A percentile compares a stretch with the other conserved stretches of the same genome.
Conservation (phyloP, 2,329 filamentous ascomycete genomes). For the Botrytis cinerea region DNA sequence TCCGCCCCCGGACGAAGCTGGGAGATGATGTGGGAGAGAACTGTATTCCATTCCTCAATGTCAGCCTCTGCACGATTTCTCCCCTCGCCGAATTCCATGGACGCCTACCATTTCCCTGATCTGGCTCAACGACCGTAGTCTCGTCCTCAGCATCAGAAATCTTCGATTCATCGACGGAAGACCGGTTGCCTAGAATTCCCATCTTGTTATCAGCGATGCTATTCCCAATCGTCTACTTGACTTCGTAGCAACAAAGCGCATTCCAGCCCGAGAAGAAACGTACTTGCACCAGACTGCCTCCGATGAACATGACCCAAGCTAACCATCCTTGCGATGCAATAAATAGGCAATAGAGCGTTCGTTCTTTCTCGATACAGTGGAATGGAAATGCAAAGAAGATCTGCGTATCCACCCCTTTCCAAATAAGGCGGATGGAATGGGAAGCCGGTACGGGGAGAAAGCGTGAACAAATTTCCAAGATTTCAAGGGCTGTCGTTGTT, state of each 20-base stretch:
- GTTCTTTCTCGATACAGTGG: background rate
- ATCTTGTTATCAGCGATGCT: slow-evolving; percentile 11
- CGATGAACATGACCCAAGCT: slow-evolving; percentile 49
- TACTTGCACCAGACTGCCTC: slow-evolving; percentile 49
- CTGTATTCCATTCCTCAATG: slow-evolving; percentile 49
- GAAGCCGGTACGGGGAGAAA: background rate
- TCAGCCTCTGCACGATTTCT: slow-evolving; percentile 26
- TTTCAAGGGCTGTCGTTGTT: slow-evolving; percentile 18
- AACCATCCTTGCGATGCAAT: slow-evolving; percentile 35
- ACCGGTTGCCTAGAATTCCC: slow-evolving; percentile 46
- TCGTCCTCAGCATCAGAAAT: slow-evolving; percentile 60
- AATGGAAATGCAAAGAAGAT: background rate
- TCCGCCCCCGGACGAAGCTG: slow-evolving; percentile 95
- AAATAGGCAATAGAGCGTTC: background rate
- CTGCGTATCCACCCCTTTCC: slow-evolving; percentile 7
- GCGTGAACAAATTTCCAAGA: background rate
- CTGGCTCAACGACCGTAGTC: slow-evolving; percentile 81
- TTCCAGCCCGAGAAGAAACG: slow-evolving; percentile 33
- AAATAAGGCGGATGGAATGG: background rate
- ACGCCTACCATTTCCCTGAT: slow-evolving; percentile 85
- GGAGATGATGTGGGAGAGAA: slow-evolving; percentile 95
- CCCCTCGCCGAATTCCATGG: background rate
- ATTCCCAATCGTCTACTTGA: background rate
- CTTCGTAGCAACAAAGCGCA: background rate
- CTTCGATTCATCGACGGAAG: slow-evolving; percentile 40